Evolutionary conservation across 2,329 filamentous ascomycete genomes (phyloP).

Genomic region (Grosmannia huntii): DNA sequence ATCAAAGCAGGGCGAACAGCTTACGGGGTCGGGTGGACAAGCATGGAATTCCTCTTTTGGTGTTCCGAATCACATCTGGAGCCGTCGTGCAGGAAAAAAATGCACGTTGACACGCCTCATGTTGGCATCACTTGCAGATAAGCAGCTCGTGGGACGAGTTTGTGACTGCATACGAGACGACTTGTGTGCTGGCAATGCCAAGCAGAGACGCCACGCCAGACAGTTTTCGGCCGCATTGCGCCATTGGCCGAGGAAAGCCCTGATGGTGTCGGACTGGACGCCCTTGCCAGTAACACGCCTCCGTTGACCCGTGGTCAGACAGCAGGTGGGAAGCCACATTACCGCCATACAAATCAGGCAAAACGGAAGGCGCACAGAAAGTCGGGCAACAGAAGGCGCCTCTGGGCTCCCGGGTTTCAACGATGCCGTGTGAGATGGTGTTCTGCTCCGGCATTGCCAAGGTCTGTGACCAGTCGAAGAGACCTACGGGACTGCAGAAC

Average conservation of each 20-base stretch:
- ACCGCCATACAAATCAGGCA: neutral
- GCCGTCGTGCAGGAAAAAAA: neutral
- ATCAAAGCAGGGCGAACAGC: neutral
- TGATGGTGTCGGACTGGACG: neutral
- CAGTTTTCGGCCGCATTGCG: neutral
- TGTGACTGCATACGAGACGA: neutral
- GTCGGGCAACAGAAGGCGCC: neutral
- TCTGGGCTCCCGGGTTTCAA: neutral
- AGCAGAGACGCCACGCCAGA: neutral
- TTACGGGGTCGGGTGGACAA: neutral
- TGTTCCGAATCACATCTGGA: neutral
- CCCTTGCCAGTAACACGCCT: neutral
- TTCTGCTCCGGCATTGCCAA: neutral
- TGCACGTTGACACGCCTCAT: neutral
- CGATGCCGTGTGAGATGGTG: neutral
- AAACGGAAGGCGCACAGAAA: neutral
- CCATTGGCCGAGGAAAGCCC: neutral
- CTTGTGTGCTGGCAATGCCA: neutral
- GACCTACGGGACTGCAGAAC: neutral
- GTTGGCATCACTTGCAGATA: neutral
- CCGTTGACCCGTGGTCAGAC: neutral
- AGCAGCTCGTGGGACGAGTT: neutral
- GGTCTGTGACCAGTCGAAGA: neutral
- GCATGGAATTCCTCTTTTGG: neutral
- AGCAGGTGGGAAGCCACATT: neutral